Percentiles rank a stretch among this genome's conserved stretches.
Conservation (phyloP, 192 early-diverging fungal genomes). For the Coemansia sp. region DNA sequence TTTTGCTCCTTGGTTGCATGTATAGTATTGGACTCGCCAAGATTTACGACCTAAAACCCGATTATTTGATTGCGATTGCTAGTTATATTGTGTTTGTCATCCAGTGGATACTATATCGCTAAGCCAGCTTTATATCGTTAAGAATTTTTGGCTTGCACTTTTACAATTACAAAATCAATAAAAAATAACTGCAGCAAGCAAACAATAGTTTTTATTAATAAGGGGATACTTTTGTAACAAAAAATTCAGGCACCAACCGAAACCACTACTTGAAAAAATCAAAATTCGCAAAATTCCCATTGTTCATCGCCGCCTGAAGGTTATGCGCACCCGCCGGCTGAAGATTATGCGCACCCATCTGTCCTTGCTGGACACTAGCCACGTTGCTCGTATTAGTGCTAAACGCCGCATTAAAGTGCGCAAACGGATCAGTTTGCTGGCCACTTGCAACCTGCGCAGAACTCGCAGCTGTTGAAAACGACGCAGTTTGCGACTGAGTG, state of each 20-base stretch:
- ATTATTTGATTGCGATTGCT: too few species aligned
- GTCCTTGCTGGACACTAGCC: slow-evolving; percentile 5
- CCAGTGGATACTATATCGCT: neutral
- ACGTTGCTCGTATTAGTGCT: neutral
- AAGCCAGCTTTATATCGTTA: neutral
- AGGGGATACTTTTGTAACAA: too few species aligned
- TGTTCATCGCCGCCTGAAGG: slow-evolving; percentile 25
- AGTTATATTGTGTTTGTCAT: neutral
- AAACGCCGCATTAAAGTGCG: slow-evolving; percentile 12
- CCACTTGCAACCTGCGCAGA: neutral
- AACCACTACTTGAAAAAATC: slow-evolving; percentile 27
- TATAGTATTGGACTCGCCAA: too few species aligned
- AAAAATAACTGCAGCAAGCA: too few species aligned
- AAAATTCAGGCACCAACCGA: too few species aligned
- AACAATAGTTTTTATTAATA: too few species aligned
- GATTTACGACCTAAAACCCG: too few species aligned
- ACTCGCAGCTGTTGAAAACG: slow-evolving; percentile 13
- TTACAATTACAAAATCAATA: too few species aligned
- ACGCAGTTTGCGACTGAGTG: neutral
- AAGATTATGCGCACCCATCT: neutral
- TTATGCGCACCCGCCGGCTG: slow-evolving; percentile 7
- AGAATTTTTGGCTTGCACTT: too few species aligned
- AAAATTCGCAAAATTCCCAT: slow-evolving; percentile 51
- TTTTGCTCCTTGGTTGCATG: too few species aligned
- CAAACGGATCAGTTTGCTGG: slow-evolving; percentile 2